phyloP scores from a whole-genome alignment of 441 rosid species.

The Gossypium davidsonii region DNA sequence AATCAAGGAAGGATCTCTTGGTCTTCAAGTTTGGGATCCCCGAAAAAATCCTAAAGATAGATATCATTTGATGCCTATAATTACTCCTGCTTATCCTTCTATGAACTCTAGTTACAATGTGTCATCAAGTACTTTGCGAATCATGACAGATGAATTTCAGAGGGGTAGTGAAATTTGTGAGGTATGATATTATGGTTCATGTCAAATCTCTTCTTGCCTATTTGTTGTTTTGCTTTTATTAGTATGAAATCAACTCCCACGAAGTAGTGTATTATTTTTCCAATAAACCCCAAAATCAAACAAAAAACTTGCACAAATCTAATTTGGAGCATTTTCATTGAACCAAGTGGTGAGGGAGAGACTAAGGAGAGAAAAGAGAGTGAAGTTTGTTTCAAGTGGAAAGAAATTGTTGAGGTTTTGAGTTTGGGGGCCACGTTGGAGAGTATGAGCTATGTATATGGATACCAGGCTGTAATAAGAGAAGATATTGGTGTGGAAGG shows the following conservation, averaged over 20 bases:
- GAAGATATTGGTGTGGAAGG: neutral
- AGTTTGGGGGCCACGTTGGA: neutral
- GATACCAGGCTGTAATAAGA: neutral
- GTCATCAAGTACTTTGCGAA: constrained; percentile 73
- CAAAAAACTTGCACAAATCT: neutral
- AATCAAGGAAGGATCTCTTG: constrained; percentile 81
- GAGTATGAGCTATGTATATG: neutral
- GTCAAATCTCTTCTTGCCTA: constrained; percentile 4
- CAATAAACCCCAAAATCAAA: neutral
- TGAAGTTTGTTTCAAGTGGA: neutral
- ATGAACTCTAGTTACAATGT: constrained; percentile 99
- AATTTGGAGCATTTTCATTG: neutral
- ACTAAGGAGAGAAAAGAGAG: neutral
- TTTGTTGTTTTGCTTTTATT: neutral
- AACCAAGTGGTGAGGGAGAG: neutral
- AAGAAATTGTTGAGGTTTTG: neutral
- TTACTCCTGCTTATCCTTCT: constrained; percentile 94
- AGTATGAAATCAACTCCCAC: neutral
- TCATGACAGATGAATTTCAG: constrained; percentile 85
- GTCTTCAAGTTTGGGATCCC: constrained; percentile 97
- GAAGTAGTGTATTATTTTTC: neutral
- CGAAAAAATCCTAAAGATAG: constrained; percentile 79
- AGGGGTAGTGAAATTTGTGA: constrained; percentile 89
- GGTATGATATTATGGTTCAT: constrained; percentile 39
- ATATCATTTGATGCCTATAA: constrained; percentile 92